A percentile compares a stretch with the other conserved stretches of the same genome.
Conservation (phyloP, 805 yeast genomes). For the Candida vaughaniae region DNA sequence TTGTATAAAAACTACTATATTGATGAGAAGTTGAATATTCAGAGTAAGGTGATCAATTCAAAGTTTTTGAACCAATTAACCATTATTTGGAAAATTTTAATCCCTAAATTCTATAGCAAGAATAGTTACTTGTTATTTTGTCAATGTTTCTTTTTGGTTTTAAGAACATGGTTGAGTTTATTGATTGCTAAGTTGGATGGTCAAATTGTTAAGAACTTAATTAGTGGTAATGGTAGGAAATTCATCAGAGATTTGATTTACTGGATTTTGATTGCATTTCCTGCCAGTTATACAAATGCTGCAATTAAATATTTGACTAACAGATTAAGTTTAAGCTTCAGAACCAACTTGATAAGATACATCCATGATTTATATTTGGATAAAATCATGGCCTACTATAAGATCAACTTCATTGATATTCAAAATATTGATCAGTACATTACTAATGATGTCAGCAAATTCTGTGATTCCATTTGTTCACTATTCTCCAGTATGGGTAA, state of each 20-base stretch:
- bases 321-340: slow-evolving; percentile 75
- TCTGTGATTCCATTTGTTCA: slow-evolving; percentile 77
- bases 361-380: slow-evolving; percentile 89
- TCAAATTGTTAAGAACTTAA: slow-evolving; percentile 84
- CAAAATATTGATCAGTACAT: slow-evolving; percentile 83
- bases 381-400: slow-evolving; percentile 77
- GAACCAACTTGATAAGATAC: slow-evolving; percentile 80
- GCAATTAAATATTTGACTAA: slow-evolving; percentile 80
- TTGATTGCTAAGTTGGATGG: slow-evolving; percentile 89
- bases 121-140: slow-evolving; percentile 64
- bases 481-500: slow-evolving; percentile 88
- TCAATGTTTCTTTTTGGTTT: slow-evolving; percentile 71
- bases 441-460: slow-evolving; percentile 78
- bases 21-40: slow-evolving; percentile 28
- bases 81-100: slow-evolving; percentile 73
- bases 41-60: slow-evolving; percentile 46
- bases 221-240: slow-evolving; percentile 73
- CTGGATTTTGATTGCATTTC: slow-evolving; percentile 90
- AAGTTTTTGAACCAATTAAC: slow-evolving; percentile 69
- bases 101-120: slow-evolving; percentile 70
- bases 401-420: slow-evolving; percentile 46
- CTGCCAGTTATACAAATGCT: slow-evolving; percentile 89
- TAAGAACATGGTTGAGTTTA: slow-evolving; percentile 85
- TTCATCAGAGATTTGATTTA: slow-evolving; percentile 75
- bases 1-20: slow-evolving; percentile 47